Conservation (phyloP, 768 basidiomycete species). For the Polyporus arcularius region DNA sequence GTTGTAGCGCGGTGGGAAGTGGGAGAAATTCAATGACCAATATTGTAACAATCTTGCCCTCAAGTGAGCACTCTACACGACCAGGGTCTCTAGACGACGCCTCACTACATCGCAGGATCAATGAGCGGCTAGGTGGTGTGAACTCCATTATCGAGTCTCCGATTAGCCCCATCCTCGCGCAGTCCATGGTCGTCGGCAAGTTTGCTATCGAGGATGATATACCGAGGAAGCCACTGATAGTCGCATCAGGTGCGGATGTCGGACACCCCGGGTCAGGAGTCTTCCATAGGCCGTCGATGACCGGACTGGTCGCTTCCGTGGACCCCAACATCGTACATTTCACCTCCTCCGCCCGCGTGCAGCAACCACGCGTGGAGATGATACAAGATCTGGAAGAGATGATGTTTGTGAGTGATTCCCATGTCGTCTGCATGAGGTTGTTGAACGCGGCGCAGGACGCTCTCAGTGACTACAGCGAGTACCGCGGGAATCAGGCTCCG, state of each 20-base stretch:
- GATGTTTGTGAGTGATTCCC: conserved; percentile 28
- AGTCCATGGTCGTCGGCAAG: conserved; percentile 30
- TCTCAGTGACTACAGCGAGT: background rate
- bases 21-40: conserved; percentile 39
- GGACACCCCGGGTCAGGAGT: conserved; percentile 64
- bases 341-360: conserved; percentile 27
- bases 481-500: background rate
- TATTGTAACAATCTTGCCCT: conserved; percentile 59
- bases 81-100: too few relatives aligned
- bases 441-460: background rate
- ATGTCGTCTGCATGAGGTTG: background rate
- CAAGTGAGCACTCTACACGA: conserved; percentile 40
- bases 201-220: background rate
- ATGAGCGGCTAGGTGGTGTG: conserved; percentile 40
- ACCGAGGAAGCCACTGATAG: too few relatives aligned
- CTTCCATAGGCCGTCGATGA: conserved; percentile 53
- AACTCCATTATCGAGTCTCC: conserved; percentile 29
- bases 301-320: conserved; percentile 58
- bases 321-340: conserved; percentile 50
- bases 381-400: conserved; percentile 33
- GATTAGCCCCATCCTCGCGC: background rate
- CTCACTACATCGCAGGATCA: conserved; percentile 32
- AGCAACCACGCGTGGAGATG: conserved; percentile 33
- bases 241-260: conserved; percentile 40
- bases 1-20: conserved; percentile 35